Conservation (phyloP, 306 rosid species). For the Abrus precatorius region DNA sequence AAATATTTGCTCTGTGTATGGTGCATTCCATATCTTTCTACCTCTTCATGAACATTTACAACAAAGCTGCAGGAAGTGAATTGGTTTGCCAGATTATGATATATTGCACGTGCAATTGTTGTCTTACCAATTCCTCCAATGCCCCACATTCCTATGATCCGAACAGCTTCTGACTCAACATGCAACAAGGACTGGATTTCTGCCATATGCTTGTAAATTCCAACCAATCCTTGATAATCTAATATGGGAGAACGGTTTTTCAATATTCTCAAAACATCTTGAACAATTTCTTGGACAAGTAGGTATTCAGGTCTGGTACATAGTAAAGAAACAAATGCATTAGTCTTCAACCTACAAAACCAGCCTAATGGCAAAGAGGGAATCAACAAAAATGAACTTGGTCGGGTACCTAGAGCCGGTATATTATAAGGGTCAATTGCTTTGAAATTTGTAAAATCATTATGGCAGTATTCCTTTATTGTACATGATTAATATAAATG, state of each 20-base stretch:
- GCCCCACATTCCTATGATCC: slow-evolving; percentile 49
- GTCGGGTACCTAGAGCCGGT: no score
- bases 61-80: slow-evolving; percentile 20
- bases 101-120: slow-evolving; percentile 21
- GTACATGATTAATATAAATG: no score
- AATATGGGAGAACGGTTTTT: background rate
- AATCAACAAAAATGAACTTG: background rate
- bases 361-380: background rate
- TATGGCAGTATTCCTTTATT: no score
- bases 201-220: slow-evolving; percentile 31
- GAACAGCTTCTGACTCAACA: slow-evolving; percentile 1
- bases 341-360: background rate
- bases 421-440: no score
- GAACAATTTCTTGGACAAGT: slow-evolving; percentile 10
- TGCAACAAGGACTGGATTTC: slow-evolving; percentile 1
- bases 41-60: background rate
- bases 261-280: slow-evolving; percentile 29
- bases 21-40: slow-evolving; percentile 4
- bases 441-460: background rate
- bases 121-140: slow-evolving; percentile 48
- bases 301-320: background rate
- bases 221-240: slow-evolving; percentile 14
- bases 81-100: background rate
- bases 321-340: background rate
- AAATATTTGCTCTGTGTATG: background rate